Conservation (phyloP, 1,139 yeast species). For the Pichia sp. region DNA sequence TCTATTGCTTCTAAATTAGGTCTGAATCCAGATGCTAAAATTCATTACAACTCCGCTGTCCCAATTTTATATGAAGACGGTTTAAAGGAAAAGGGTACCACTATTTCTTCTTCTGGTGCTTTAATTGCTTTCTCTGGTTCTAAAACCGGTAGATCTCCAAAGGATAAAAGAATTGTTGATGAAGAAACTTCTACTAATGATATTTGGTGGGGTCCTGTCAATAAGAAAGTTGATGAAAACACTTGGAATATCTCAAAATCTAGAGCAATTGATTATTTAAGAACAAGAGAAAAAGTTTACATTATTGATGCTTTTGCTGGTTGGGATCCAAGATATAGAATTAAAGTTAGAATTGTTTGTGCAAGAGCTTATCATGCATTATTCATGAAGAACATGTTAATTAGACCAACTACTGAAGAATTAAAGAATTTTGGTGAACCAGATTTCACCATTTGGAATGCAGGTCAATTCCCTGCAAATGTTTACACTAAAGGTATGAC, state of each 20-base stretch:
- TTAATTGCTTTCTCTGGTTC: slow-evolving; percentile 92
- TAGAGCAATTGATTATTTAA: slow-evolving; percentile 93
- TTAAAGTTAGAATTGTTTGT: slow-evolving; percentile 93
- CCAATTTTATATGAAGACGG: slow-evolving; percentile 96
- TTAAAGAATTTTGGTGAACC: slow-evolving; percentile 90
- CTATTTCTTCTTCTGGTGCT: slow-evolving; percentile 91
- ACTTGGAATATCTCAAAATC: slow-evolving; percentile 96
- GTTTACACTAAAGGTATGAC: slow-evolving; percentile 97
- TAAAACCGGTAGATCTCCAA: slow-evolving; percentile 98
- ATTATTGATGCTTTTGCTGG: slow-evolving; percentile 98
- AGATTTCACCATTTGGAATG: slow-evolving; percentile 96
- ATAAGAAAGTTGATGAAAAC: slow-evolving; percentile 87
- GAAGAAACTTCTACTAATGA: slow-evolving; percentile 78
- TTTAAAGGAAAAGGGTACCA: slow-evolving; percentile 81
- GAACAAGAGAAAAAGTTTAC: slow-evolving; percentile 91
- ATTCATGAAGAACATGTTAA: slow-evolving; percentile 97
- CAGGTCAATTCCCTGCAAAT: slow-evolving; percentile 98
- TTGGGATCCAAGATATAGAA: slow-evolving; percentile 98
- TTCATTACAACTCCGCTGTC: slow-evolving; percentile 88
- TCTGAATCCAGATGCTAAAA: slow-evolving; percentile 43
- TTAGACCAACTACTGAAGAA: slow-evolving; percentile 90
- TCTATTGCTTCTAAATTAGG: slow-evolving; percentile 31
- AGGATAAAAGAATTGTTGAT: slow-evolving; percentile 96
- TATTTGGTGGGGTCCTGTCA: slow-evolving; percentile 99
- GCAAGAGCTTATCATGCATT: slow-evolving; percentile 98